Evolutionary conservation across 2,329 filamentous ascomycete species (phyloP), one percentile per base, ranked within the genome.

Genomic region (Hypoxylon sp.): DNA sequence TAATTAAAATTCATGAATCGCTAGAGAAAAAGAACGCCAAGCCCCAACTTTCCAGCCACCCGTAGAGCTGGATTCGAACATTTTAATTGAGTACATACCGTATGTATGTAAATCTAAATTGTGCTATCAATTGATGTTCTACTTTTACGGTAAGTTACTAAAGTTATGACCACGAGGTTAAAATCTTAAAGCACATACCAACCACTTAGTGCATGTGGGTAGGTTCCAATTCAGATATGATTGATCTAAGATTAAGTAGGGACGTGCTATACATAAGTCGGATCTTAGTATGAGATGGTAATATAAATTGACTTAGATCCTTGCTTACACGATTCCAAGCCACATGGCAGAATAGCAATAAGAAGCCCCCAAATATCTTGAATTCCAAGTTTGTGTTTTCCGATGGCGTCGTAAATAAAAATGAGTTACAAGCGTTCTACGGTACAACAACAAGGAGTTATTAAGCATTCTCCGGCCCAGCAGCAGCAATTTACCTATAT

Each of bases 1-100:
- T 65, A 63, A 60, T 55, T 39, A 56, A 60, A 48, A 53, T 57
- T 50, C 47, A 50, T 46, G 37, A 19, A 17, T 50, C 19, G 19
- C 24, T 52, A 44, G 37, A 39, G n/a, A 33, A 29, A 50, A 33
- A 26, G n/a, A 44, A 35, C 35, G 29, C 37, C 29, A 52, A 57
- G 29, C 14, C 14, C 53, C 35, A 57, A 29, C 26, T 46, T 48
- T 50, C 55, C 56, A 51, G 47, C 56, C 56, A 51, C 56, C 46
- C 42, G 31, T 31, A 39, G 39, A 39, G 19, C 35, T 50, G 9
- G n/a, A 48, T 10, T 35, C 42, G 3, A 11, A 46, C 19, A 39
- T 26, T 46, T 58, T 3, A 50, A 56, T 56, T 19, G n/a, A 19
- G 19, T 22, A 22, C 19, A 22, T 22, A 22, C 19, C 19, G 19